These are phyloP conservation scores for Aspergillus udagawae DNA, from an alignment of 2,329 filamentous ascomycete genomes.

Conservation along the genomic window DNA sequence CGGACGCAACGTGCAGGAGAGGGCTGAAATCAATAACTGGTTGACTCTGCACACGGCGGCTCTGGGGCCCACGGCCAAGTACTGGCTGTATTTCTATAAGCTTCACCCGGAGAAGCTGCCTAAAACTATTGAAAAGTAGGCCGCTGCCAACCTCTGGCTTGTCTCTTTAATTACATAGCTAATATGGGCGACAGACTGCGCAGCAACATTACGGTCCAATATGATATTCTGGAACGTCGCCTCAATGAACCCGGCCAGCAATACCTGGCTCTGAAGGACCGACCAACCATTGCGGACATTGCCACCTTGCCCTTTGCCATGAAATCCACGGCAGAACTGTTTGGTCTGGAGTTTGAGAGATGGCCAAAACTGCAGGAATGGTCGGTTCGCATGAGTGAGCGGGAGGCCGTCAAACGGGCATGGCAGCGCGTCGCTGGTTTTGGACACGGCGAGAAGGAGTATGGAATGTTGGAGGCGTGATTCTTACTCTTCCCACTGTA, in stretches of 20 bases:
- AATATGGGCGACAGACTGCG: background rate
- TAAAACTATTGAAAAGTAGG: background rate
- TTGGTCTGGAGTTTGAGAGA: background rate
- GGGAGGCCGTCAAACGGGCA: background rate
- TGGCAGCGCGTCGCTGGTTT: background rate
- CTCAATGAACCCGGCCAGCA: background rate
- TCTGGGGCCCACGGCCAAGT: background rate
- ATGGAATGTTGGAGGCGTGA: background rate
- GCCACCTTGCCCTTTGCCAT: background rate
- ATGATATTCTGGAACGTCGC: background rate
- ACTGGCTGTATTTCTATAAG: background rate
- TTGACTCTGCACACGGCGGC: background rate
- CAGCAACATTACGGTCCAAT: background rate
- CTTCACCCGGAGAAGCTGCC: background rate
- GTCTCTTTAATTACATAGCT: background rate
- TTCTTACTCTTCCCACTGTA: no score
- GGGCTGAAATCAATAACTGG: background rate
- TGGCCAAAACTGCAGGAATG: background rate
- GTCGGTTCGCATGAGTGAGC: background rate
- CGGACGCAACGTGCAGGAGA: background rate
- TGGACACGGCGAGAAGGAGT: background rate
- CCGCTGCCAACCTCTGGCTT: background rate
- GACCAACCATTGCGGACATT: background rate
- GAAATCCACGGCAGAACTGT: background rate
- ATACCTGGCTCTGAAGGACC: background rate